Conservation (phyloP, 257 asterid genomes). For the Dorcoceras hygrometricum region DNA sequence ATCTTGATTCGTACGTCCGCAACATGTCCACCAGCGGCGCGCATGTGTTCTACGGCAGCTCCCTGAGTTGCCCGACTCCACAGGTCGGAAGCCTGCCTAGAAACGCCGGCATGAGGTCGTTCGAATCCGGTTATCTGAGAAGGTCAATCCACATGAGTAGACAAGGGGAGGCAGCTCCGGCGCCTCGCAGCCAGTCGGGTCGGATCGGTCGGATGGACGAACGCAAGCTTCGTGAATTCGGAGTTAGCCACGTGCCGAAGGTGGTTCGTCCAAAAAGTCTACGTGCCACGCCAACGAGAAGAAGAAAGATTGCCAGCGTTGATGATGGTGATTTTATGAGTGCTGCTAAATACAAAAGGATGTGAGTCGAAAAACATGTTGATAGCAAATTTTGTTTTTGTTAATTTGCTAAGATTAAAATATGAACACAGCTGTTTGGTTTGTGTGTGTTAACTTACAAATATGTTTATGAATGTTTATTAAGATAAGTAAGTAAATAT, state of each 20-base stretch:
- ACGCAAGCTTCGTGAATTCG: conserved; percentile 28
- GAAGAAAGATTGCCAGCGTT: conserved; percentile 1
- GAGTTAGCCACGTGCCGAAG: conserved; percentile 5
- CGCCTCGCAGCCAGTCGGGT: conserved; percentile 27
- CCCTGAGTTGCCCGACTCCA: conserved; percentile 19
- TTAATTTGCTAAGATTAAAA: too few relatives aligned
- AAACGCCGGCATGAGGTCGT: conserved; percentile 25
- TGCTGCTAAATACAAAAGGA: neutral
- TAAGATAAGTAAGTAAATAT: too few relatives aligned
- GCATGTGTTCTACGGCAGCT: conserved; percentile 18
- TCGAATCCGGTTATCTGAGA: conserved; percentile 1
- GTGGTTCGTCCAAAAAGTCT: conserved; percentile 25
- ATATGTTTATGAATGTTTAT: too few relatives aligned
- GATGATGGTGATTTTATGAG: neutral
- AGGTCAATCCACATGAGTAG: neutral
- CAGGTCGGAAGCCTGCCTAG: conserved; percentile 17
- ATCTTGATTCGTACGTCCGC: conserved; percentile 28
- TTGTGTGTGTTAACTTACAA: too few relatives aligned
- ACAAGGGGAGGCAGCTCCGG: neutral
- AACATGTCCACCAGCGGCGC: conserved; percentile 24
- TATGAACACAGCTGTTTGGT: too few relatives aligned
- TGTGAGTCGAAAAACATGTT: too few relatives aligned
- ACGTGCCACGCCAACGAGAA: conserved; percentile 26
- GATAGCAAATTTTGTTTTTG: too few relatives aligned
- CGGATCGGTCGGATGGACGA: conserved; percentile 35